These are phyloP conservation scores for Dichomitus squalens DNA, from an alignment of 1,284 basidiomycete genomes.

Conservation along the genomic window DNA sequence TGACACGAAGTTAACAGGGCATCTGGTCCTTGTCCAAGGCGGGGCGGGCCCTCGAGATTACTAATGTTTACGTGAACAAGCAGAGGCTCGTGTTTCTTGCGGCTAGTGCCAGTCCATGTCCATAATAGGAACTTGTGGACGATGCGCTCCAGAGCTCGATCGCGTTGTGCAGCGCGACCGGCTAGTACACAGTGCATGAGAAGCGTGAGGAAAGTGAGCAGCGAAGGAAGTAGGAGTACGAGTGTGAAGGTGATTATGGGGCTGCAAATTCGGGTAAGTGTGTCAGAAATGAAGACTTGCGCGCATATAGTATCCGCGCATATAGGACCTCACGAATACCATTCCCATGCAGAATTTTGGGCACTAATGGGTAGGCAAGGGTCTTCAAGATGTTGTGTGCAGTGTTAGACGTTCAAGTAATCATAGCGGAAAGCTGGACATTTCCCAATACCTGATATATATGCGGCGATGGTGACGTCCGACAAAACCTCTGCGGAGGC, in stretches of 20 bases:
- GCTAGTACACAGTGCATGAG: constrained; percentile 79
- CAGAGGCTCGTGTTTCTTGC: constrained; percentile 66
- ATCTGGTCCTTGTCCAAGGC: constrained; percentile 33
- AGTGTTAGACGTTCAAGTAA: constrained; percentile 70
- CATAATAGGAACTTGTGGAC: constrained; percentile 78
- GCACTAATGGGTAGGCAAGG: constrained; percentile 77
- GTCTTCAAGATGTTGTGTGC: constrained; percentile 74
- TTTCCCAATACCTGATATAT: constrained; percentile 75
- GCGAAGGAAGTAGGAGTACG: constrained; percentile 79
- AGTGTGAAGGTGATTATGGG: constrained; percentile 80
- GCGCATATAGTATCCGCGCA: constrained; percentile 3
- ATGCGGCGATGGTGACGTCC: constrained; percentile 74
- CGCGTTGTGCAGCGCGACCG: constrained; percentile 73
- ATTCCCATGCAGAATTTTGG: constrained; percentile 80
- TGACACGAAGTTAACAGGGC: constrained; percentile 29
- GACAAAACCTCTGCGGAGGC: constrained; percentile 66
- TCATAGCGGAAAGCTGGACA: constrained; percentile 56
- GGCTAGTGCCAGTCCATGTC: constrained; percentile 76
- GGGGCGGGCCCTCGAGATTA: constrained; percentile 27
- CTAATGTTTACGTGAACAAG: constrained; percentile 33
- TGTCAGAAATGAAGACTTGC: background rate
- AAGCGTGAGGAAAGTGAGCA: constrained; percentile 80
- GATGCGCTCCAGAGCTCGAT: constrained; percentile 78
- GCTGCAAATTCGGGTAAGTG: constrained; percentile 39
- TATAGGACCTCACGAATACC: constrained; percentile 81